A percentile compares a stretch with the other conserved stretches of the same genome.
phyloP scores from a whole-genome alignment of 768 basidiomycete species.

The Daedaleopsis nitida region DNA sequence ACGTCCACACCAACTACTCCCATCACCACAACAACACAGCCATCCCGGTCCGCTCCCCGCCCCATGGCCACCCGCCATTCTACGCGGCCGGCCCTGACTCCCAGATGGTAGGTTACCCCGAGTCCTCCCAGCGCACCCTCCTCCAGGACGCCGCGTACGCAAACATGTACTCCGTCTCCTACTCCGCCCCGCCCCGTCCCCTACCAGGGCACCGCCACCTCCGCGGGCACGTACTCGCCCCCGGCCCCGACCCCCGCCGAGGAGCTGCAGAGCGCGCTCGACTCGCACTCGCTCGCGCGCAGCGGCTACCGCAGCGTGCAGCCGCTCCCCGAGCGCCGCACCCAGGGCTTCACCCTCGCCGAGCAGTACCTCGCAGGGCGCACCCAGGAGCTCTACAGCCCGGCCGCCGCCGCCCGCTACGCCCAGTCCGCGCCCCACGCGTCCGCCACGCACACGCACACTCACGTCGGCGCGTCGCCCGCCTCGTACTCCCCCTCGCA shows the following conservation, averaged over 20 bases:
- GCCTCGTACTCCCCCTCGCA: not conserved
- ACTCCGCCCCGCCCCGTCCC: constrained; percentile 5
- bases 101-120: constrained; percentile 31
- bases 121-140: constrained; percentile 35
- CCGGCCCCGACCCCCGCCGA: constrained; percentile 8
- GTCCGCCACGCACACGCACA: too few relatives aligned
- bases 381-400: not conserved
- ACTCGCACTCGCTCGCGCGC: constrained; percentile 12
- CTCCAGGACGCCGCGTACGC: constrained; percentile 27
- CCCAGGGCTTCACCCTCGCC: constrained; percentile 8
- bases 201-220: not conserved
- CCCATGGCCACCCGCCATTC: constrained; percentile 12
- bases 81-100: constrained; percentile 20
- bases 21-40: constrained; percentile 14
- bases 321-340: constrained; percentile 9
- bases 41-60: constrained; percentile 24
- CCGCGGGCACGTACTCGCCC: constrained; percentile 6
- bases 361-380: constrained; percentile 12
- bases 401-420: constrained; percentile 4
- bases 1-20: constrained; percentile 25
- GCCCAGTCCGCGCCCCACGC: constrained; percentile 6
- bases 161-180: constrained; percentile 22
- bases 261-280: constrained; percentile 15
- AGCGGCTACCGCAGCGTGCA: constrained; percentile 11
- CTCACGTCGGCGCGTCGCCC: too few relatives aligned